These are phyloP conservation scores for Tranzscheliella williamsii DNA, from an alignment of 1,284 basidiomycete species.

Conservation along the genomic window DNA sequence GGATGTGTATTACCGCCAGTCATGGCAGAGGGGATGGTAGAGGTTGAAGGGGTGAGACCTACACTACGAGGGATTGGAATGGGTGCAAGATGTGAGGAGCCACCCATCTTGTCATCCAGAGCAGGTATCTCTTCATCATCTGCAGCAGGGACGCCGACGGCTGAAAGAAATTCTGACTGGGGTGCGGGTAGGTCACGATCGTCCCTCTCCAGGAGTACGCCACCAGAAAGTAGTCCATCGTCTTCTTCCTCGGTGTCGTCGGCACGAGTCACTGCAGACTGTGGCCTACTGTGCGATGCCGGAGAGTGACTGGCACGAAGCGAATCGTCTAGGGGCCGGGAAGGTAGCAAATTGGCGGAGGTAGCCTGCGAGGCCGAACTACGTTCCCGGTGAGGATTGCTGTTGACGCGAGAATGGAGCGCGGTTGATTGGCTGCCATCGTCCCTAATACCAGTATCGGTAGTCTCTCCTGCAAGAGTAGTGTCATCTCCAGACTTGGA, in stretches of 20 bases:
- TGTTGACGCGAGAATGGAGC: neutral
- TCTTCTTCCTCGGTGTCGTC: conserved; percentile 7
- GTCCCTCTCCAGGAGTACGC: conserved; percentile 27
- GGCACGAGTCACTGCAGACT: neutral
- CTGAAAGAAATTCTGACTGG: conserved; percentile 24
- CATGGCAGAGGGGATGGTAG: neutral
- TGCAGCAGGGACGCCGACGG: conserved; percentile 16
- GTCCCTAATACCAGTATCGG: too few species aligned
- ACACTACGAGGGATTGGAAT: conserved; percentile 43
- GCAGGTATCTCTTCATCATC: conserved; percentile 51
- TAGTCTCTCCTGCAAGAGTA: too few species aligned
- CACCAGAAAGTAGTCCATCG: conserved; percentile 35
- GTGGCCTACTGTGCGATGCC: neutral
- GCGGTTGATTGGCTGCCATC: neutral
- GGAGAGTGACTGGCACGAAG: too few species aligned
- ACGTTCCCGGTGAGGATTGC: neutral
- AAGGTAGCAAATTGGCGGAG: neutral
- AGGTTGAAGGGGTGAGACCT: conserved; percentile 7
- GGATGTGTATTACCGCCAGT: neutral
- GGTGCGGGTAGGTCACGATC: conserved; percentile 36
- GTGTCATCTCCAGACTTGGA: conserved; percentile 55
- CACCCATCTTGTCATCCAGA: conserved; percentile 44
- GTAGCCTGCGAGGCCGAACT: neutral
- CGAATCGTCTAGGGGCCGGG: too few species aligned
- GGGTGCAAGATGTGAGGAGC: conserved; percentile 26